Evolutionary conservation across 805 yeast species (phyloP).

Genomic region (Vanderwaltozyma tropicalis): DNA sequence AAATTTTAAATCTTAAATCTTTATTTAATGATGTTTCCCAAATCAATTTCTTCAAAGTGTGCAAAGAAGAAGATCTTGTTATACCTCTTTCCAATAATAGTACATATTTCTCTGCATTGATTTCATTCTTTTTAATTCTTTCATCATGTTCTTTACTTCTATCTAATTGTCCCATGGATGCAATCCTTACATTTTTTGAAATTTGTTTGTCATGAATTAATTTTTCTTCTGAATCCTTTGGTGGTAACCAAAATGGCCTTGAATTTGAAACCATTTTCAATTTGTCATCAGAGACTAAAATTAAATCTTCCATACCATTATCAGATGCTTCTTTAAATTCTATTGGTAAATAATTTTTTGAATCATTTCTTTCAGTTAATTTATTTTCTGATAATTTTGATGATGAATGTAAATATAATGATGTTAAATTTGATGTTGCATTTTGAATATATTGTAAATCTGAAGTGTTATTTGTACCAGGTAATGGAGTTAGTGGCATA

Average conservation of each 20-base stretch:
- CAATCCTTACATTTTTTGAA: conserved; percentile 29
- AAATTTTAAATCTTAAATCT: conserved; percentile 16
- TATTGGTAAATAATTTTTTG: conserved; percentile 28
- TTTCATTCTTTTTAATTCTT: conserved; percentile 17
- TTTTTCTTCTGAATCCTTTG: conserved; percentile 45
- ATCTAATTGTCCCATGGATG: conserved; percentile 27
- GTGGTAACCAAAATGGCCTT: conserved; percentile 64
- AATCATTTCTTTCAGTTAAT: conserved; percentile 25
- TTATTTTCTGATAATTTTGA: conserved; percentile 27
- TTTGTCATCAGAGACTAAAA: conserved; percentile 51
- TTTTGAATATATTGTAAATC: conserved; percentile 20
- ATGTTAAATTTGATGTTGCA: conserved; percentile 30
- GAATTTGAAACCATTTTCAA: conserved; percentile 42
- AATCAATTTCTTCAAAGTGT: conserved; percentile 16
- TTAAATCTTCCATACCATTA: conserved; percentile 44
- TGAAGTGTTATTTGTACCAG: conserved; percentile 28
- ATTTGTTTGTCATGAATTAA: conserved; percentile 48
- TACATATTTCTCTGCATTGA: conserved; percentile 20
- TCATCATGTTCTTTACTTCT: conserved; percentile 21
- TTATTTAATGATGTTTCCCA: conserved; percentile 25
- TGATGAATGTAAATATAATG: conserved; percentile 31
- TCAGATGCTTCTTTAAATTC: conserved; percentile 27
- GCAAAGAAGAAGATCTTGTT: conserved; percentile 24
- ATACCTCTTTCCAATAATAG: conserved; percentile 23
- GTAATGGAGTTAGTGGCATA: conserved; percentile 38